Conservation (phyloP, 331 rosid genomes). For the Pyracantha coccinea region DNA sequence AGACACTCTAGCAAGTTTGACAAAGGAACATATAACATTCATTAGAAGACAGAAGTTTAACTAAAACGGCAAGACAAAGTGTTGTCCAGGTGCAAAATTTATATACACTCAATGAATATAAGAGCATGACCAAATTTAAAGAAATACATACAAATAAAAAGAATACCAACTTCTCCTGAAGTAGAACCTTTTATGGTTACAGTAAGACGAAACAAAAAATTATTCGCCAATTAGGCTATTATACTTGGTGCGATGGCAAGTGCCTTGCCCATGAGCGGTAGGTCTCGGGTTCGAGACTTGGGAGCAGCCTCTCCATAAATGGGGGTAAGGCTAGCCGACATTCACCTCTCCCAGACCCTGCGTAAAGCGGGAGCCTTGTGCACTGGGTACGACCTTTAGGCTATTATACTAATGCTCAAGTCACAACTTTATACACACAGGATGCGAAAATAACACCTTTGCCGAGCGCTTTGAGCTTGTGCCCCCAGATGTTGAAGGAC, state of each 20-base stretch:
- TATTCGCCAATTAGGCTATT: background rate
- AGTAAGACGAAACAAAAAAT: background rate
- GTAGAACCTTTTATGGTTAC: background rate
- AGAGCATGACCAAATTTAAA: no score
- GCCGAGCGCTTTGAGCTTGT: conserved; percentile 47
- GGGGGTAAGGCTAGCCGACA: no score
- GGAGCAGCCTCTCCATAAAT: no score
- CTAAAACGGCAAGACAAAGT: background rate
- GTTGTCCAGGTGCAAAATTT: background rate
- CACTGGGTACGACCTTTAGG: no score
- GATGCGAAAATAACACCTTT: conserved; percentile 48
- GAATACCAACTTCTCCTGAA: background rate
- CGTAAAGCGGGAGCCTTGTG: no score
- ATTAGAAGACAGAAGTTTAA: background rate
- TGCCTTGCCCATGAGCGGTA: no score
- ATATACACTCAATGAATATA: background rate
- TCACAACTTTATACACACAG: conserved; percentile 3
- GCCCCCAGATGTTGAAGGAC: conserved; percentile 49
- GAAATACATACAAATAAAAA: no score
- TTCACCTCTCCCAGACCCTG: no score
- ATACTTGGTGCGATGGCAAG: no score
- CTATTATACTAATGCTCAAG: background rate
- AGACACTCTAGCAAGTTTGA: background rate
- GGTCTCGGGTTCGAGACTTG: no score
- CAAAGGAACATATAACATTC: background rate